A percentile compares a stretch with the other conserved stretches of the same genome.
phyloP scores from a whole-genome alignment of 495 filamentous ascomycete genomes.

The Cenococcum geophilum region DNA sequence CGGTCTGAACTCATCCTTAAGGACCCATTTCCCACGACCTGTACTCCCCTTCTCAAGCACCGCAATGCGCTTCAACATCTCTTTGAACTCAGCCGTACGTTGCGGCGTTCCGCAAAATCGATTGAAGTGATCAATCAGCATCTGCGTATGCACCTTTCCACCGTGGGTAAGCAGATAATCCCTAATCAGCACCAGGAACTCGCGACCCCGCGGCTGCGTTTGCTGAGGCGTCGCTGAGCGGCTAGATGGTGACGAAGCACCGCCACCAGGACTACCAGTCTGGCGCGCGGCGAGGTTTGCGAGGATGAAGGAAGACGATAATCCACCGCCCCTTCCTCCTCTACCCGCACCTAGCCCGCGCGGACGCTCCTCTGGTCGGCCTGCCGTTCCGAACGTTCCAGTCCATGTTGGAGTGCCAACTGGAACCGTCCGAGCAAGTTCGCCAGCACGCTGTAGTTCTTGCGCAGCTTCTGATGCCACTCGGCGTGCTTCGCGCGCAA shows the following conservation, averaged over 20 bases:
- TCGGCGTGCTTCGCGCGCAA: slow-evolving; percentile 72
- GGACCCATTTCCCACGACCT: slow-evolving; percentile 54
- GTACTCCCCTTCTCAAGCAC: slow-evolving; percentile 47
- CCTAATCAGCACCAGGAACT: slow-evolving; percentile 62
- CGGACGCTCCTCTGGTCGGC: slow-evolving; percentile 45
- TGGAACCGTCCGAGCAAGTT: slow-evolving; percentile 61
- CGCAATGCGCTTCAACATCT: slow-evolving; percentile 55
- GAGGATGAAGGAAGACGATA: slow-evolving; percentile 32
- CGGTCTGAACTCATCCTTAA: slow-evolving; percentile 51
- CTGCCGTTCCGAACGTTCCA: slow-evolving; percentile 68
- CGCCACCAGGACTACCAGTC: not conserved
- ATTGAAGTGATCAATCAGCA: slow-evolving; percentile 75
- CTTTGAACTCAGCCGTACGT: slow-evolving; percentile 56
- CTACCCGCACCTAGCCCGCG: slow-evolving; percentile 31
- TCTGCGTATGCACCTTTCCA: slow-evolving; percentile 64
- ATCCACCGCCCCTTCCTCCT: slow-evolving; percentile 26
- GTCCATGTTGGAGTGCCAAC: slow-evolving; percentile 94
- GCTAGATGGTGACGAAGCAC: slow-evolving; percentile 20
- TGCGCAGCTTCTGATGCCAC: slow-evolving; percentile 72
- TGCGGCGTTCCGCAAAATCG: slow-evolving; percentile 51
- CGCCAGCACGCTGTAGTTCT: slow-evolving; percentile 64
- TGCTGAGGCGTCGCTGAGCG: slow-evolving; percentile 43
- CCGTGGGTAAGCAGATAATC: slow-evolving; percentile 66
- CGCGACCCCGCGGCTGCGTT: slow-evolving; percentile 6
- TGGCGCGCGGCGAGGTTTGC: slow-evolving; percentile 34